These are phyloP conservation scores for Fusarium sp. DNA, from an alignment of 2,329 filamentous ascomycete species.

Conservation along the genomic window DNA sequence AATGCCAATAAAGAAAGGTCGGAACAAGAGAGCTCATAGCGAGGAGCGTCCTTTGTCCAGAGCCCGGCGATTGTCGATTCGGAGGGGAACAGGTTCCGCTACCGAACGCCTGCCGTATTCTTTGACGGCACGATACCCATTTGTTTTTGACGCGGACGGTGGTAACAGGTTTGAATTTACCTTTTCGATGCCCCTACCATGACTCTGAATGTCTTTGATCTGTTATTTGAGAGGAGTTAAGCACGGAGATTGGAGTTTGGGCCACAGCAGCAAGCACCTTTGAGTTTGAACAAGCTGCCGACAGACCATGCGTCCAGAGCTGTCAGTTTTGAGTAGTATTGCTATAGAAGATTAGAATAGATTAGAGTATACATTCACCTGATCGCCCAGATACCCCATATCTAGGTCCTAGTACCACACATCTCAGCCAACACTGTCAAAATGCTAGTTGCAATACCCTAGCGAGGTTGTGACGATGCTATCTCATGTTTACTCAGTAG, in stretches of 20 bases:
- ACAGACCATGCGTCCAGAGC: background rate
- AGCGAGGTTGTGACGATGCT: background rate
- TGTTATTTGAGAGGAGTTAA: conserved; percentile 27
- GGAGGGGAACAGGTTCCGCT: conserved; percentile 3
- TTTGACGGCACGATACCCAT: conserved; percentile 29
- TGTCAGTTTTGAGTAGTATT: conserved; percentile 5
- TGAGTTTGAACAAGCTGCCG: background rate
- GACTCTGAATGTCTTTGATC: conserved; percentile 10
- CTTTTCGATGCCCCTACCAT: conserved; percentile 38
- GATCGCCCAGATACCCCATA: background rate
- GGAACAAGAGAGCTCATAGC: conserved; percentile 46
- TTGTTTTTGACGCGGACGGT: conserved; percentile 43
- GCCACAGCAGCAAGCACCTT: background rate
- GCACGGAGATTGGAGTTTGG: conserved; percentile 8
- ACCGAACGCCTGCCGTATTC: conserved; percentile 10
- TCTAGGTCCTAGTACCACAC: conserved; percentile 3
- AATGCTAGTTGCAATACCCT: background rate
- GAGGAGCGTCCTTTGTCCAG: conserved; percentile 44
- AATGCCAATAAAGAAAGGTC: conserved; percentile 45
- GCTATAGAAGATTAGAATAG: conserved; percentile 29
- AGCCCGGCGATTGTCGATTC: conserved; percentile 28
- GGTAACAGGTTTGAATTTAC: conserved; percentile 46
- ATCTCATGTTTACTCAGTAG: conserved; percentile 16
- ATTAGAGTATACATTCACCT: conserved; percentile 37
- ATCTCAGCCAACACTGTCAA: background rate